phyloP scores from a whole-genome alignment of 129 eudicot genomes.

The Tagetes patula region DNA sequence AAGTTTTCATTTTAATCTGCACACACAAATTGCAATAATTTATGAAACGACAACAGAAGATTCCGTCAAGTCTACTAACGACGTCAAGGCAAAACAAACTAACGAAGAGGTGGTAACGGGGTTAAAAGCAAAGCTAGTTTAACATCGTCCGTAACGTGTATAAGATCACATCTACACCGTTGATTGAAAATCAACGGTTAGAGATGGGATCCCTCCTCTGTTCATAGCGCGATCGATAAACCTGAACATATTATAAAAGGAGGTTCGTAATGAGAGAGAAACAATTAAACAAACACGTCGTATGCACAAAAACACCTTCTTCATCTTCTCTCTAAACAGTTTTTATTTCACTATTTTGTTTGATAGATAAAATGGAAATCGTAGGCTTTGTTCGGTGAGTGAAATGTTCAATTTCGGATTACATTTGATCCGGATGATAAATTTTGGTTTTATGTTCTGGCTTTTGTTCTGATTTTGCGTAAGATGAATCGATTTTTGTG shows the following conservation, averaged over 20 bases:
- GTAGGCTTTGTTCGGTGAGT: constrained; percentile 40
- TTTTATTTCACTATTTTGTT: constrained; percentile 21
- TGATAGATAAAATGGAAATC: constrained; percentile 7
- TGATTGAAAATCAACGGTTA: constrained; percentile 31
- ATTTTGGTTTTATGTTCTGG: constrained; percentile 3
- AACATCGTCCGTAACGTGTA: constrained; percentile 31
- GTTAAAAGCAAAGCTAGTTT: constrained; percentile 20
- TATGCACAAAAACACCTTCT: constrained; percentile 26
- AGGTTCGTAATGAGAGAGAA: constrained; percentile 42
- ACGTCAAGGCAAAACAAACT: constrained; percentile 26
- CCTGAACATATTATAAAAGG: constrained; percentile 41
- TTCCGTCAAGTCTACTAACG: constrained; percentile 40
- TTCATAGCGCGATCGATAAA: constrained; percentile 37
- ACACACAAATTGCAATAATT: constrained; percentile 1
- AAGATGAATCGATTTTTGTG: constrained; percentile 1
- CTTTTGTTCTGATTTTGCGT: constrained; percentile 7
- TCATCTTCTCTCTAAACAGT: constrained; percentile 34
- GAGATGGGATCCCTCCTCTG: constrained; percentile 35
- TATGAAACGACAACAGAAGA: constrained; percentile 21
- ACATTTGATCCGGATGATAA: constrained; percentile 29
- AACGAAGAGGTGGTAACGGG: constrained; percentile 18
- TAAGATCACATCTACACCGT: constrained; percentile 41
- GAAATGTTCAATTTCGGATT: constrained; percentile 37
- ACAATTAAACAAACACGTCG: constrained; percentile 45
- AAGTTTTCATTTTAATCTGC: too few species aligned